Evolutionary conservation across 345 rosid genomes (phyloP), one percentile per base, ranked within the genome.

Genomic region (Citrus glauca): DNA sequence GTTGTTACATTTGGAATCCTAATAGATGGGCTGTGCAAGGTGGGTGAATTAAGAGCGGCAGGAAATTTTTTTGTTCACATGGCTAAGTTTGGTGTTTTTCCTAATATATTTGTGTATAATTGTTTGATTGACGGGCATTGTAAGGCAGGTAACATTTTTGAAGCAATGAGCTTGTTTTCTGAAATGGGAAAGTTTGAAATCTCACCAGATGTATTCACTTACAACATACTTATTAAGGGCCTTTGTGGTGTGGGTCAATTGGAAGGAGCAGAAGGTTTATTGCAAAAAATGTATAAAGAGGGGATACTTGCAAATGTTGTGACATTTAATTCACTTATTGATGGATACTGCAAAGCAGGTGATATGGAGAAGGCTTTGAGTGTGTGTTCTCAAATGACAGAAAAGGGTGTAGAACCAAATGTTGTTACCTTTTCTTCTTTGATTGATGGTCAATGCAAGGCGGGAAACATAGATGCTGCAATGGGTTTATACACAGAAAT

Each of bases 401-500:
- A 84, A 50, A 87, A 72, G 28, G 89, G 89, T 48, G 27, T 87
- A 56, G 86, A 85, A 74, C 97, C 89, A 38, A 83, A 87, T 82
- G 79, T 82, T 66, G 72, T 89, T 77, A 91, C 93, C 35, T 92
- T 85, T 81, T 84, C 91, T 67, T 80, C 85, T 72, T 84, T 92
- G 87, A 91, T 89, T 53, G 79, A 91, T 66, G 91, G 94, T 75
- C 83, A 85, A 68, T 88, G 92, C 87, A 91, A 86, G 82, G 66
- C 27, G 33, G 81, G 91, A 62, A 86, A 91, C 68, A 81, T 88
- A 83, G 87, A 86, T 74, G 86, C 87, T 74, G 97, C 93, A 64
- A 71, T 83, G 82, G 87, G 88, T 9, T 80, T 92, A 60, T 89
- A 86, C 74, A 70, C 82, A 0, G 97, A 92, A 87, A 92, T 92